Percentiles rank a stretch among this genome's conserved stretches.
Evolutionary conservation across 768 basidiomycete species (phyloP).

Genomic region (Rhizopogon vesiculosus): DNA sequence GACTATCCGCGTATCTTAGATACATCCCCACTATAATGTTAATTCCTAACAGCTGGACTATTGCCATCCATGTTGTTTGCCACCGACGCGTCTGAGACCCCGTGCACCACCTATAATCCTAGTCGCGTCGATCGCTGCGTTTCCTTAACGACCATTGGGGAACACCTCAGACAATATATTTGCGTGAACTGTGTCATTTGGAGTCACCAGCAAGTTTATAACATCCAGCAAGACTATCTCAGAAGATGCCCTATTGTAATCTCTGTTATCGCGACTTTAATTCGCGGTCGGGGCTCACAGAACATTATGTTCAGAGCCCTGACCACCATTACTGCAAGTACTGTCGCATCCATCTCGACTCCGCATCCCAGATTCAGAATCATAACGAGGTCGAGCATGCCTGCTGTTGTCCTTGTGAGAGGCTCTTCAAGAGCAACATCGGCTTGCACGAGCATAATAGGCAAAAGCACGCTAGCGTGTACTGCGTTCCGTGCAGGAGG

Average conservation of each 20-base stretch:
- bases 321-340: conserved; percentile 47
- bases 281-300: conserved; percentile 30
- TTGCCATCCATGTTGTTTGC: conserved; percentile 3
- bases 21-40: too few relatives aligned
- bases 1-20: too few relatives aligned
- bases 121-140: not conserved
- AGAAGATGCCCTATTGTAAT: conserved; percentile 32
- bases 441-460: conserved; percentile 46
- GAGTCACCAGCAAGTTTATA: not conserved
- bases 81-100: conserved; percentile 29
- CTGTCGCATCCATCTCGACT: conserved; percentile 41
- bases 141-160: not conserved
- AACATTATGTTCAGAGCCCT: conserved; percentile 50
- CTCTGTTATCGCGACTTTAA: conserved; percentile 45
- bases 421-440: conserved; percentile 32
- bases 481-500: conserved; percentile 41
- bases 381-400: conserved; percentile 40
- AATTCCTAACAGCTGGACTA: too few relatives aligned
- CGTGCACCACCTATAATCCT: conserved; percentile 4
- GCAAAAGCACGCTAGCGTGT: conserved; percentile 36
- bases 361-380: conserved; percentile 24
- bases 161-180: not conserved
- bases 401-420: conserved; percentile 40
- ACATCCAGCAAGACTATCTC: not conserved
- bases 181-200: not conserved